A percentile compares a stretch with the other conserved stretches of the same genome.
Conservation (phyloP, 176 grass and related monocot genomes). For the Oryza meyeriana region DNA sequence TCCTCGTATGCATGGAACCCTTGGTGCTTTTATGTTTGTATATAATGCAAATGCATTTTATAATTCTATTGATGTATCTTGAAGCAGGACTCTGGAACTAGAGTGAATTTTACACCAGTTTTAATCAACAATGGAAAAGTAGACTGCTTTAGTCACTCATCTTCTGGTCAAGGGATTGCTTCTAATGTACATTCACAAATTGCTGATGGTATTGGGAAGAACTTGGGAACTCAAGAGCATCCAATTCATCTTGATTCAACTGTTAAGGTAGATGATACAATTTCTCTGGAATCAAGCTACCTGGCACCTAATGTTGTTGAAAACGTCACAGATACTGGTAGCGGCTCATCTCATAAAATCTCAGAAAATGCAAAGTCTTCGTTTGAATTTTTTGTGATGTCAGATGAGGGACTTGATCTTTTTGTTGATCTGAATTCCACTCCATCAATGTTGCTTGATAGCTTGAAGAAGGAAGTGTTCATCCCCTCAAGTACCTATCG, state of each 20-base stretch:
- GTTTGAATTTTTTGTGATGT: constrained; percentile 69
- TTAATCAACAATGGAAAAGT: constrained; percentile 39
- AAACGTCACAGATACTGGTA: constrained; percentile 29
- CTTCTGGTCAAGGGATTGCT: constrained; percentile 32
- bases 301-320: constrained; percentile 26
- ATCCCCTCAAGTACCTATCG: constrained; percentile 22
- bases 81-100: constrained; percentile 42
- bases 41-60: constrained; percentile 12
- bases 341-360: constrained; percentile 32
- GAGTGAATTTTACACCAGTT: constrained; percentile 31
- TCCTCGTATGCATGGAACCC: neutral
- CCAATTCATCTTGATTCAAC: constrained; percentile 28
- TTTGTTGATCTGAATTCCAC: constrained; percentile 73
- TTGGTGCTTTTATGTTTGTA: constrained; percentile 10
- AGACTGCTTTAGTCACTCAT: constrained; percentile 32
- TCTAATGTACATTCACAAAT: constrained; percentile 25
- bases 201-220: constrained; percentile 33
- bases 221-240: constrained; percentile 20
- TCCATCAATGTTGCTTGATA: constrained; percentile 50
- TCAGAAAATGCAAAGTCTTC: constrained; percentile 41
- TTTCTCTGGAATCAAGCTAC: constrained; percentile 17
- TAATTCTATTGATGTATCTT: constrained; percentile 29
- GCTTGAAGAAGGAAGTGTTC: constrained; percentile 53
- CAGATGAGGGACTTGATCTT: constrained; percentile 79
- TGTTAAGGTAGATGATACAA: constrained; percentile 23